phyloP scores from a whole-genome alignment of 2,329 filamentous ascomycete genomes.

The Colletotrichum chlorophyti region DNA sequence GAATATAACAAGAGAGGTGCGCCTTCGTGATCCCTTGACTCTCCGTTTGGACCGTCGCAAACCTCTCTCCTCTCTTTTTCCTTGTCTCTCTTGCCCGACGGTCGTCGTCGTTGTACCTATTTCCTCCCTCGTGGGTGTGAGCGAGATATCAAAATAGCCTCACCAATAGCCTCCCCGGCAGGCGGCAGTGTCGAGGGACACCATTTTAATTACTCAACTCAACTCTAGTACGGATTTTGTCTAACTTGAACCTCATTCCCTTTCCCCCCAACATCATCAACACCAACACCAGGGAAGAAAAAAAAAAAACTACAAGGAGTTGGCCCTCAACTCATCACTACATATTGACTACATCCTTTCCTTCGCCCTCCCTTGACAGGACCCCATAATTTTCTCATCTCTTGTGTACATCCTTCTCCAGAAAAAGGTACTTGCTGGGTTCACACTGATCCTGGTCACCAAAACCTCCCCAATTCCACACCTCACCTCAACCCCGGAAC shows the following conservation, averaged over 20 bases:
- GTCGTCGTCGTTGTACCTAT: background rate
- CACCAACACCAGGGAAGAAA: too few species aligned
- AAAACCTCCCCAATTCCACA: background rate
- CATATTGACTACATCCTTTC: too few species aligned
- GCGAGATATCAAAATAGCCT: background rate
- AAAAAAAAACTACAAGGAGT: too few species aligned
- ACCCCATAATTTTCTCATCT: slow-evolving; percentile 6
- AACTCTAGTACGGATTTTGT: background rate
- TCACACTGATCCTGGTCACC: too few species aligned
- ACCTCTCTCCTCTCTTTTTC: slow-evolving; percentile 4
- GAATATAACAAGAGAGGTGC: slow-evolving; percentile 16
- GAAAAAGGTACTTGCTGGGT: slow-evolving; percentile 26
- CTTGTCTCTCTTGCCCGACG: background rate
- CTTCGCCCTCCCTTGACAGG: background rate
- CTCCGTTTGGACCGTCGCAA: slow-evolving; percentile 8
- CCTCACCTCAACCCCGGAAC: slow-evolving; percentile 26
- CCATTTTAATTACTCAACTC: slow-evolving; percentile 3
- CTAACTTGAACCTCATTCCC: background rate
- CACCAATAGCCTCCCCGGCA: slow-evolving; percentile 3
- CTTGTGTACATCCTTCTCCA: slow-evolving; percentile 22
- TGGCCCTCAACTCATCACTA: too few species aligned
- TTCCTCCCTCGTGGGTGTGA: background rate
- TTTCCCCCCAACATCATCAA: background rate
- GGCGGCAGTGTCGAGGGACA: slow-evolving; percentile 22
- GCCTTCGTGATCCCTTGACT: background rate